Conservation (phyloP, 345 rosid genomes). For the Gossypium australe region DNA sequence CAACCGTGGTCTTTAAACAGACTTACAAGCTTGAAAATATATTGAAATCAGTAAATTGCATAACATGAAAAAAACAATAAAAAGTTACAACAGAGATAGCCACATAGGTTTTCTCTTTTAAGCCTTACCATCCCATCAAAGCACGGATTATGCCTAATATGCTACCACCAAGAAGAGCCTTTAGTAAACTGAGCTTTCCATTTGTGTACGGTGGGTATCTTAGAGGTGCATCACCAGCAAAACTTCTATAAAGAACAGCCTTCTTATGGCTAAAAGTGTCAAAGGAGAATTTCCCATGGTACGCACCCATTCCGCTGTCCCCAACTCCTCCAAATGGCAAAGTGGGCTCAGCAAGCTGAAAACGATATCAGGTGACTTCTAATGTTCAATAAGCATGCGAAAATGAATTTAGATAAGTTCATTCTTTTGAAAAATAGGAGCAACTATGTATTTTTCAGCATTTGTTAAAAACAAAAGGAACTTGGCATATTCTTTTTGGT, state of each 20-base stretch:
- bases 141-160: constrained; percentile 45
- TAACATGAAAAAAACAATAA: background rate
- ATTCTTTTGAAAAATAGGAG: background rate
- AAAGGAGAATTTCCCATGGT: constrained; percentile 94
- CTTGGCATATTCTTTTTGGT: too few species aligned
- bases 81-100: background rate
- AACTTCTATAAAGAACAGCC: constrained; percentile 67
- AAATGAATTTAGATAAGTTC: background rate
- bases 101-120: constrained; percentile 12
- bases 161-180: constrained; percentile 54
- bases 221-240: constrained; percentile 51
- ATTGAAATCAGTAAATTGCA: background rate
- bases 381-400: background rate
- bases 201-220: constrained; percentile 85
- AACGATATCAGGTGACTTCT: background rate
- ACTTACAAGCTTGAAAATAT: background rate
- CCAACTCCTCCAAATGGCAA: constrained; percentile 97
- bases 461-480: background rate
- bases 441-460: background rate
- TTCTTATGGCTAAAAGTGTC: constrained; percentile 97
- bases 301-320: constrained; percentile 85
- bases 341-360: constrained; percentile 62
- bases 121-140: constrained; percentile 41
- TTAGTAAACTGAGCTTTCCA: constrained; percentile 49
- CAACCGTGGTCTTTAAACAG: background rate